Percentiles rank a stretch among this genome's conserved stretches.
phyloP scores from a whole-genome alignment of 495 filamentous ascomycete genomes.

The Penicillium bialowiezense region DNA sequence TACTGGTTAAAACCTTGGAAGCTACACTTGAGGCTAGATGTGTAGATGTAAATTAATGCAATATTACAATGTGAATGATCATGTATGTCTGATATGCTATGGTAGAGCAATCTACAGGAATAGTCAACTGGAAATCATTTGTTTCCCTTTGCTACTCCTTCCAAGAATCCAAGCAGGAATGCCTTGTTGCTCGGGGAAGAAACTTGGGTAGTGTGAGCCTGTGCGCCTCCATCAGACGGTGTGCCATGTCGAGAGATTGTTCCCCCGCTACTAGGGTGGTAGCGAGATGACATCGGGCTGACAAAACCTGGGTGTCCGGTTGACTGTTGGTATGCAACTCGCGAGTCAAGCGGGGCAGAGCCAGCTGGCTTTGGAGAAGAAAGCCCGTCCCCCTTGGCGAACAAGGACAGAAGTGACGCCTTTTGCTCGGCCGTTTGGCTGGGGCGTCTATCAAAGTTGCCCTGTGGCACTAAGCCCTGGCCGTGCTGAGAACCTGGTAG shows the following conservation, averaged over 20 bases:
- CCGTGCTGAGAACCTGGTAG: slow-evolving; percentile 6
- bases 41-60: not conserved
- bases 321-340: slow-evolving; percentile 15
- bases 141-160: slow-evolving; percentile 52
- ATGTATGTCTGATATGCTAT: not conserved
- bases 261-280: slow-evolving; percentile 33
- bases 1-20: not conserved
- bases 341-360: slow-evolving; percentile 23
- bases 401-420: slow-evolving; percentile 66
- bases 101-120: not conserved
- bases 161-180: slow-evolving; percentile 78
- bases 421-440: slow-evolving; percentile 59
- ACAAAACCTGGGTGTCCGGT: slow-evolving; percentile 32
- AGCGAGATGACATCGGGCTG: slow-evolving; percentile 46
- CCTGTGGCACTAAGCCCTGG: slow-evolving; percentile 7
- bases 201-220: slow-evolving; percentile 39
- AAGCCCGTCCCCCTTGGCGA: slow-evolving; percentile 51
- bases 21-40: not conserved
- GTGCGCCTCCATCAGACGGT: slow-evolving; percentile 42
- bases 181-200: slow-evolving; percentile 69
- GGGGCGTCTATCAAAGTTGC: slow-evolving; percentile 38
- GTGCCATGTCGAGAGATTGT: slow-evolving; percentile 40
- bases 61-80: not conserved
- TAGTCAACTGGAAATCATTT: slow-evolving; percentile 16
- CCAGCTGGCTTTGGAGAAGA: slow-evolving; percentile 23